Evolutionary conservation across 1,139 yeast genomes (phyloP).

Genomic region (Candida sanyaensis): DNA sequence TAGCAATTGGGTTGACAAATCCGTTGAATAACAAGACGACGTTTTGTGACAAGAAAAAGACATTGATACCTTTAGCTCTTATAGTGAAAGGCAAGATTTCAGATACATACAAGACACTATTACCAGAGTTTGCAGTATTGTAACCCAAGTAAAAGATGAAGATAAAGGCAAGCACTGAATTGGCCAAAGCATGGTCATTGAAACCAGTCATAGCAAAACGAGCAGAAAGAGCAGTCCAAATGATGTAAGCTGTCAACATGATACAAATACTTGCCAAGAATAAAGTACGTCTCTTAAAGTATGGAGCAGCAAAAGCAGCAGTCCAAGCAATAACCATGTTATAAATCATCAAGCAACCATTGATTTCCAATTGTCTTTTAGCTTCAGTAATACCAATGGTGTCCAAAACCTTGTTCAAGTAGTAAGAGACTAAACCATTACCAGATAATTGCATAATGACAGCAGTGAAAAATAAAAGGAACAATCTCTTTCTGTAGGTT

Average conservation of each 20-base stretch:
- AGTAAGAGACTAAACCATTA: constrained; percentile 54
- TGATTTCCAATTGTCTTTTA: constrained; percentile 46
- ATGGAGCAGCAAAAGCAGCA: constrained; percentile 30
- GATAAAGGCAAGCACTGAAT: constrained; percentile 49
- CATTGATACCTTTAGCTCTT: constrained; percentile 46
- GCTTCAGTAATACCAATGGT: constrained; percentile 51
- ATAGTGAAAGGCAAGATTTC: constrained; percentile 47
- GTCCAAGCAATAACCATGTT: constrained; percentile 36
- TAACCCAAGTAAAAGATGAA: constrained; percentile 42
- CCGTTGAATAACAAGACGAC: constrained; percentile 27
- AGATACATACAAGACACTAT: constrained; percentile 38
- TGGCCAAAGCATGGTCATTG: constrained; percentile 33
- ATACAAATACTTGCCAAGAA: constrained; percentile 35
- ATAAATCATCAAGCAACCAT: constrained; percentile 46
- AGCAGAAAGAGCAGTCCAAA: constrained; percentile 43
- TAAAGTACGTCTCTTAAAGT: constrained; percentile 47
- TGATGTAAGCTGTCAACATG: constrained; percentile 40
- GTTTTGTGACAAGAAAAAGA: constrained; percentile 30
- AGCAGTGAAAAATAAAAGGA: constrained; percentile 34
- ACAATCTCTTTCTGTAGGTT: constrained; percentile 47
- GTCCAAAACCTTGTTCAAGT: constrained; percentile 46
- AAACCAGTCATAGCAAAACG: constrained; percentile 39
- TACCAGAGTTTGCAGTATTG: constrained; percentile 41
- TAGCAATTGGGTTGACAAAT: constrained; percentile 60
- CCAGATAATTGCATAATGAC: constrained; percentile 51